Percentiles rank a stretch among this genome's conserved stretches.
These are phyloP conservation scores for Peziza echinospora DNA, from an alignment of 495 filamentous ascomycete genomes.

Conservation along the genomic window DNA sequence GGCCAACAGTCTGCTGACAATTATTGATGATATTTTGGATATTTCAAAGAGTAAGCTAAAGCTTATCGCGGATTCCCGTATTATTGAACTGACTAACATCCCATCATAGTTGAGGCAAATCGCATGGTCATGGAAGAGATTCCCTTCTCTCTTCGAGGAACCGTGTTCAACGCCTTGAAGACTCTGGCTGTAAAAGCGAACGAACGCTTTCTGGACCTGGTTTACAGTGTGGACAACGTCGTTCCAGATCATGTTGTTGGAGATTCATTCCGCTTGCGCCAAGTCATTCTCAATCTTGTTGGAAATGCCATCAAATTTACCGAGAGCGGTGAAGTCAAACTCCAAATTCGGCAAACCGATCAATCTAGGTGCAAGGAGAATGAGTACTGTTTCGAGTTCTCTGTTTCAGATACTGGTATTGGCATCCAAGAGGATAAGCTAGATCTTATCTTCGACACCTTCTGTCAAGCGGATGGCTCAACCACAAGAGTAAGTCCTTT, in stretches of 20 bases:
- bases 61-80: not conserved
- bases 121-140: constrained; percentile 99
- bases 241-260: constrained; percentile 93
- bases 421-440: constrained; percentile 92
- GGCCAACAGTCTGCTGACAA: constrained; percentile 89
- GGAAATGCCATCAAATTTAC: constrained; percentile 91
- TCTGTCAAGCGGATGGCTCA: constrained; percentile 96
- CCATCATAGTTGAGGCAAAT: constrained; percentile 58
- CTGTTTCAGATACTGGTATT: constrained; percentile 92
- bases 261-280: constrained; percentile 86
- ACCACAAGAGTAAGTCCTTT: constrained; percentile 41
- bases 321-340: constrained; percentile 87
- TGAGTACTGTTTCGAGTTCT: constrained; percentile 89
- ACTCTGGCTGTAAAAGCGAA: constrained; percentile 93
- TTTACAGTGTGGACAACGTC: constrained; percentile 81
- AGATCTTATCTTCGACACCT: constrained; percentile 96
- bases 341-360: constrained; percentile 63
- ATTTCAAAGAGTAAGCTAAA: constrained; percentile 55
- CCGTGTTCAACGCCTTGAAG: constrained; percentile 95
- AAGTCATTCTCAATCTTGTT: constrained; percentile 74
- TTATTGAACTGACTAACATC: not conserved
- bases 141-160: constrained; percentile 82
- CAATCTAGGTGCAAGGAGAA: constrained; percentile 43
- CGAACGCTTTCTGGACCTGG: constrained; percentile 82
- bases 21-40: constrained; percentile 98